Conservation (phyloP, 805 yeast species). For the Ogataea saltuana region DNA sequence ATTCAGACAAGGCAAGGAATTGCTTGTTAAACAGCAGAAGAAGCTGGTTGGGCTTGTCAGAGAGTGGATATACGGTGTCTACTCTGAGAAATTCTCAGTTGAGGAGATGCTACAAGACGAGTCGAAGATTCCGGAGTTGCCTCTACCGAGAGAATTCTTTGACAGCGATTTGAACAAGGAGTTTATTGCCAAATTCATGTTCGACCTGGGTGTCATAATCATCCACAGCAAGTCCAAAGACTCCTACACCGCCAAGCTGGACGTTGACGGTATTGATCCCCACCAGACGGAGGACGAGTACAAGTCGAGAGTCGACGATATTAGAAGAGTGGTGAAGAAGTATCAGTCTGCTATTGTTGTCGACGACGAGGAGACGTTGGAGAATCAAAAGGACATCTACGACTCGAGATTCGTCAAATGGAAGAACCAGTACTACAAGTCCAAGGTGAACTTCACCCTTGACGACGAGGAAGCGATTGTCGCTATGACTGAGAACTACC, state of each 20-base stretch:
- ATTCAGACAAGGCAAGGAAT: constrained; percentile 61
- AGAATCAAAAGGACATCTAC: constrained; percentile 62
- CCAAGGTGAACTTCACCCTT: constrained; percentile 72
- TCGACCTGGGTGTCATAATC: constrained; percentile 65
- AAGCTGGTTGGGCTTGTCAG: constrained; percentile 60
- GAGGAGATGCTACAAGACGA: constrained; percentile 37
- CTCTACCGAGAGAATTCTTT: constrained; percentile 49
- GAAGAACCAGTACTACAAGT: constrained; percentile 83
- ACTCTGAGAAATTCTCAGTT: constrained; percentile 35
- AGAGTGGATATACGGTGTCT: constrained; percentile 46
- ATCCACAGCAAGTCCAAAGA: constrained; percentile 61
- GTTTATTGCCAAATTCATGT: constrained; percentile 63
- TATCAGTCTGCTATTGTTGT: constrained; percentile 66
- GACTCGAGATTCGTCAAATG: constrained; percentile 73
- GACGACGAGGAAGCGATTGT: constrained; percentile 58
- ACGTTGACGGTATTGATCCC: constrained; percentile 72
- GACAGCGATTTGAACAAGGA: constrained; percentile 49
- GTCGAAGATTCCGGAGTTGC: constrained; percentile 44
- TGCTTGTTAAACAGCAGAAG: constrained; percentile 71
- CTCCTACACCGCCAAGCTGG: constrained; percentile 60
- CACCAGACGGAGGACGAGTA: constrained; percentile 67
- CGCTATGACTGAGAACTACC: constrained; percentile 74
- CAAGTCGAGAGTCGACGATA: constrained; percentile 48
- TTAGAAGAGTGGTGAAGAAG: constrained; percentile 57
- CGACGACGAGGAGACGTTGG: constrained; percentile 56